Conservation (phyloP, 1,284 basidiomycete species). For the Uromyces viciae-fabae region DNA sequence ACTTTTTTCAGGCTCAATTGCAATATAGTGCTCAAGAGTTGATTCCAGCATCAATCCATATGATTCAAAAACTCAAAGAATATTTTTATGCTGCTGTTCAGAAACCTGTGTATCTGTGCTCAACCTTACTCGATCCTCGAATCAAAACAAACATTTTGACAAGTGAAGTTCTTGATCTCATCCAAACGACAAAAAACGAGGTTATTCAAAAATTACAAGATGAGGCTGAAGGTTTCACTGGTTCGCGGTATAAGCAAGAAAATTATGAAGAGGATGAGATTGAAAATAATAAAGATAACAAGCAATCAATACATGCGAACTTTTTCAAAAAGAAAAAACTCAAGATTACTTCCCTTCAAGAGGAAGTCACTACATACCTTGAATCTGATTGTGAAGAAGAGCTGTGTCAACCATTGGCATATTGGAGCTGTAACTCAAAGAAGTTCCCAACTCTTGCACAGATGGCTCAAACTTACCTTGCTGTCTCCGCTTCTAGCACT, state of each 20-base stretch:
- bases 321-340: no score
- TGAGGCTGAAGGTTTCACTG: not conserved
- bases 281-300: no score
- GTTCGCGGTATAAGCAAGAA: no score
- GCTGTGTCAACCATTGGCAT: not conserved
- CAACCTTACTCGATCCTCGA: not conserved
- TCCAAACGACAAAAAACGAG: not conserved
- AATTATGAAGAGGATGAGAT: no score
- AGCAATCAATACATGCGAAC: no score
- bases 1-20: not conserved
- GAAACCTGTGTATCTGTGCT: not conserved
- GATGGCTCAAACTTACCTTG: conserved; percentile 16
- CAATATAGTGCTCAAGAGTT: not conserved
- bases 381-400: not conserved
- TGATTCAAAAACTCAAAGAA: not conserved
- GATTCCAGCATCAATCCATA: not conserved
- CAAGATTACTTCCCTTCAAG: not conserved
- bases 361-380: not conserved
- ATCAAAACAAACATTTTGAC: not conserved
- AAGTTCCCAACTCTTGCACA: not conserved
- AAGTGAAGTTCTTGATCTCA: not conserved
- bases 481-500: not conserved
- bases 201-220: not conserved
- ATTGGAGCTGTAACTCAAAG: not conserved
- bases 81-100: not conserved